Percentiles rank a stretch among this genome's conserved stretches.
Evolutionary conservation across 352 stramenopile species (phyloP).

Genomic region (Globisporangium canariense): DNA sequence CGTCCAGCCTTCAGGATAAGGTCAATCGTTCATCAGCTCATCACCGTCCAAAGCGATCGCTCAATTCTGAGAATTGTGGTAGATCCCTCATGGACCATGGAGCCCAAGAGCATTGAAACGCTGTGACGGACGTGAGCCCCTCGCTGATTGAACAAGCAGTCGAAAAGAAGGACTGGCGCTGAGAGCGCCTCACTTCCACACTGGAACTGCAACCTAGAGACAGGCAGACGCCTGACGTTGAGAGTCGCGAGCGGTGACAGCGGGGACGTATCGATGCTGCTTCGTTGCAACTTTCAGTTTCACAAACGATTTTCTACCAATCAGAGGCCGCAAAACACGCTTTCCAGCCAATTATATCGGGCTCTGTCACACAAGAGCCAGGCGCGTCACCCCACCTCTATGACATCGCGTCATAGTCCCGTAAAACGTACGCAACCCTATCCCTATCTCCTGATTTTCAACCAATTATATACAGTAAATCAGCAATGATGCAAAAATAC

Average conservation of each 20-base stretch:
- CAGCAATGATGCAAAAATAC: neutral
- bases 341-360: neutral
- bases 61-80: no score
- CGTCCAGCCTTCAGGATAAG: no score
- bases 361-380: conserved; percentile 2
- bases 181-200: neutral
- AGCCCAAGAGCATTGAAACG: no score
- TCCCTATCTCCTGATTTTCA: neutral
- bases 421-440: neutral
- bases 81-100: no score
- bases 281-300: neutral
- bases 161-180: neutral
- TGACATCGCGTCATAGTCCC: conserved; percentile 6
- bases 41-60: no score
- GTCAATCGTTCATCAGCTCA: no score
- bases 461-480: neutral
- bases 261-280: conserved; percentile 13
- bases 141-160: no score
- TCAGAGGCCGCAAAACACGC: neutral
- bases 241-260: conserved; percentile 11
- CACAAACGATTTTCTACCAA: neutral
- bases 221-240: neutral
- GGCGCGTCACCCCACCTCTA: conserved; percentile 5
- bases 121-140: no score
- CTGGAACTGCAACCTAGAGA: neutral